Evolutionary conservation across 768 basidiomycete genomes (phyloP).

Genomic region (Leccinum aurantiacum): DNA sequence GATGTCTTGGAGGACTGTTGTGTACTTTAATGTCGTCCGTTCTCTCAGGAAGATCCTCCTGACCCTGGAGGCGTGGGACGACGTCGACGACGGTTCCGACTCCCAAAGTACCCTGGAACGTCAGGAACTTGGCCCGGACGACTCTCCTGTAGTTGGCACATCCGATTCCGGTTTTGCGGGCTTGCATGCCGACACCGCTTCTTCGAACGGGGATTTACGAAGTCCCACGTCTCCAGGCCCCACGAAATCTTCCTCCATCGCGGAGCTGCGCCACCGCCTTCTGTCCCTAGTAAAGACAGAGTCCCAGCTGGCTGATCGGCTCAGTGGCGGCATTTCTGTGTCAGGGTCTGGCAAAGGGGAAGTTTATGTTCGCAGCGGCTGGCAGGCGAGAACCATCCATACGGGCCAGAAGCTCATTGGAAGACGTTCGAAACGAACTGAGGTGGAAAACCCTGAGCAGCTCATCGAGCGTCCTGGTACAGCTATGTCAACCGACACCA

Average conservation of each 20-base stretch:
- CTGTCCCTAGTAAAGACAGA: conserved; percentile 62
- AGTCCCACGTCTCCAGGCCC: conserved; percentile 20
- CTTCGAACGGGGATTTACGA: conserved; percentile 12
- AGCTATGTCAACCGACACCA: conserved; percentile 31
- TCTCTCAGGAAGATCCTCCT: conserved; percentile 68
- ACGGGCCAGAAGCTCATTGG: conserved; percentile 40
- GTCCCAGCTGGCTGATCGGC: conserved; percentile 61
- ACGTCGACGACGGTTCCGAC: conserved; percentile 53
- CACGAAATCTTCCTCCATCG: conserved; percentile 37
- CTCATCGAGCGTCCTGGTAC: conserved; percentile 29
- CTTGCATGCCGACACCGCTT: conserved; percentile 6
- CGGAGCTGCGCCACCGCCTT: conserved; percentile 58
- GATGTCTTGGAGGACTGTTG: conserved; percentile 67
- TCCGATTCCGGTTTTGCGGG: conserved; percentile 13
- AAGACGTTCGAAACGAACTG: conserved; percentile 28
- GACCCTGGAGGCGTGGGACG: conserved; percentile 63
- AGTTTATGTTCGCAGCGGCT: conserved; percentile 76
- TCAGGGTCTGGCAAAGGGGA: conserved; percentile 76
- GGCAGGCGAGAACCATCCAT: conserved; percentile 71
- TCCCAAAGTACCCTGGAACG: conserved; percentile 35
- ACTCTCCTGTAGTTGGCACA: conserved; percentile 15
- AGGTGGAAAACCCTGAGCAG: conserved; percentile 28
- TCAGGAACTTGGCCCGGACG: conserved; percentile 32
- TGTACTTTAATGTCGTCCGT: conserved; percentile 75
- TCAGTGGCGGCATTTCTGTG: conserved; percentile 72